A percentile compares a stretch with the other conserved stretches of the same genome.
Evolutionary conservation across 1,284 basidiomycete species (phyloP).

Genomic region (Leccinum olivaceoglutinosum): DNA sequence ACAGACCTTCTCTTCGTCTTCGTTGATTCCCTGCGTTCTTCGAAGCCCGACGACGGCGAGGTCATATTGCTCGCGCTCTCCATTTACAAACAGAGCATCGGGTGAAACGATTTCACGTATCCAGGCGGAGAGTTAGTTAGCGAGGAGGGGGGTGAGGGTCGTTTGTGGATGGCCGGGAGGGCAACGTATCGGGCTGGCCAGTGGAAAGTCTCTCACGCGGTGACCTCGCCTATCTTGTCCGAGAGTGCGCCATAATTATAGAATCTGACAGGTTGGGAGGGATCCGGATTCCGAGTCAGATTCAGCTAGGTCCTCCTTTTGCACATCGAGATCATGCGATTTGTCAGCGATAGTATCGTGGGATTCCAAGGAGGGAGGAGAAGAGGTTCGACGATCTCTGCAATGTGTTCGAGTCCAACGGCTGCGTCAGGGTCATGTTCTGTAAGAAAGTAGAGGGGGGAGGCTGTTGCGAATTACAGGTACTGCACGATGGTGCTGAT

Average conservation of each 20-base stretch:
- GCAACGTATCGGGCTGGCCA: conserved; percentile 23
- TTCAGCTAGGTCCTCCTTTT: conserved; percentile 35
- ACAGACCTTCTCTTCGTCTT: conserved; percentile 40
- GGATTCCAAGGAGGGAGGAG: conserved; percentile 11
- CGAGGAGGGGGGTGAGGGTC: conserved; percentile 12
- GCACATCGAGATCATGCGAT: conserved; percentile 26
- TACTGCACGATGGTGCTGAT: conserved; percentile 72
- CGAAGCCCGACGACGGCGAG: conserved; percentile 79
- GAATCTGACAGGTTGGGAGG: conserved; percentile 7
- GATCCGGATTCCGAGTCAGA: conserved; percentile 27
- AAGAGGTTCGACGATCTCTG: conserved; percentile 34
- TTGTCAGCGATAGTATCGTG: conserved; percentile 25
- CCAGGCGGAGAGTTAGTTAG: conserved; percentile 40
- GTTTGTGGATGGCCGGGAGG: conserved; percentile 18
- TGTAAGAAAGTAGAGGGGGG: conserved; percentile 51
- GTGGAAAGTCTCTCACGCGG: conserved; percentile 46
- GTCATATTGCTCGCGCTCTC: conserved; percentile 78
- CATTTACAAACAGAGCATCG: conserved; percentile 76
- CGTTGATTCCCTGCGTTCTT: conserved; percentile 43
- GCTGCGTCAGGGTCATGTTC: conserved; percentile 52
- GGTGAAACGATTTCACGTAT: conserved; percentile 70
- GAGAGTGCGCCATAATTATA: conserved; percentile 80
- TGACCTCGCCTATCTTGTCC: conserved; percentile 88
- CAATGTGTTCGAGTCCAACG: conserved; percentile 67
- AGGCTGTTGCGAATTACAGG: conserved; percentile 80